A percentile compares a stretch with the other conserved stretches of the same genome.
These are phyloP conservation scores for Saposhnikovia divaricata DNA, from an alignment of 129 eudicot species.

Conservation along the genomic window DNA sequence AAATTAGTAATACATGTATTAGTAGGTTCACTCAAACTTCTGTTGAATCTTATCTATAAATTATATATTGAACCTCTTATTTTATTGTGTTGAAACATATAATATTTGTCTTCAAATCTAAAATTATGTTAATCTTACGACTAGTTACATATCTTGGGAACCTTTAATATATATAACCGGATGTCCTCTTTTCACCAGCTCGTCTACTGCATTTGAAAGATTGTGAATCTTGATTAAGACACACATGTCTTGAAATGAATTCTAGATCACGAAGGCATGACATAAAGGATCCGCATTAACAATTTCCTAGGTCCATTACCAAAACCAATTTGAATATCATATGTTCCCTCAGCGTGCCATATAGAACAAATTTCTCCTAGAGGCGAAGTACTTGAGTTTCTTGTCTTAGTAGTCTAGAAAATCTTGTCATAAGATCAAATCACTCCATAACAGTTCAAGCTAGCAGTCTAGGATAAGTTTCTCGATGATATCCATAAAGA, in stretches of 20 bases:
- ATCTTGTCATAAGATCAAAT: no score
- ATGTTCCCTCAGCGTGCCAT: no score
- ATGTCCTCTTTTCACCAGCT: conserved; percentile 33
- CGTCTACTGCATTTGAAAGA: conserved; percentile 40
- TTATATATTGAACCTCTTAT: no score
- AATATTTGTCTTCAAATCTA: no score
- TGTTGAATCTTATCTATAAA: no score
- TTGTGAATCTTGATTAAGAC: conserved; percentile 29
- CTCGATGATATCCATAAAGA: neutral
- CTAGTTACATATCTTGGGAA: conserved; percentile 32
- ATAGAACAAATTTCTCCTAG: no score
- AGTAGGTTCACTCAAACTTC: no score
- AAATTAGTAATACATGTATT: no score
- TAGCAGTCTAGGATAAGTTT: neutral
- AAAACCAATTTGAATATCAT: conserved; percentile 7
- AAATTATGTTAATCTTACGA: no score
- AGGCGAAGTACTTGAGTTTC: neutral
- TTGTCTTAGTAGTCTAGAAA: no score
- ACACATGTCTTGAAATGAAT: conserved; percentile 30
- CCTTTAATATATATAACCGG: conserved; percentile 19
- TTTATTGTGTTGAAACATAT: no score
- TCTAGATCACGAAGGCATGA: conserved; percentile 55
- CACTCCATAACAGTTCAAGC: neutral
- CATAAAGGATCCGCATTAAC: conserved; percentile 64
- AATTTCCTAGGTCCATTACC: conserved; percentile 73